phyloP scores from a whole-genome alignment of 2,329 filamentous ascomycete genomes.

The Phoma sp. region DNA sequence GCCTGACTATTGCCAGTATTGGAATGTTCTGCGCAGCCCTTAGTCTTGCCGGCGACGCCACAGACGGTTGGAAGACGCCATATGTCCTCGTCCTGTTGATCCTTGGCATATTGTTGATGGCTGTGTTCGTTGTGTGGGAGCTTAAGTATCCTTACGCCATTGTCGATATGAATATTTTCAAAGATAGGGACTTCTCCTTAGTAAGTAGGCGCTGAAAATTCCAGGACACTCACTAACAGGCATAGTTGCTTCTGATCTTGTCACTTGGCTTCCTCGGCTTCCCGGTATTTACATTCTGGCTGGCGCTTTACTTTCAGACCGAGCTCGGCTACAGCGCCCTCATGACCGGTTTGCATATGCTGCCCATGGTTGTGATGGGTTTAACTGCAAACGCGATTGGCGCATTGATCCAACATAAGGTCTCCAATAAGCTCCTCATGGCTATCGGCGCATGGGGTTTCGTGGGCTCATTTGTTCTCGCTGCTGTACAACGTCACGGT shows the following conservation, averaged over 20 bases:
- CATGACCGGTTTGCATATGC: constrained; percentile 66
- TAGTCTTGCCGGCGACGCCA: constrained; percentile 61
- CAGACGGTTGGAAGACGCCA: constrained; percentile 67
- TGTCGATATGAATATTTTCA: constrained; percentile 64
- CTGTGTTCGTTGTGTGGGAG: constrained; percentile 70
- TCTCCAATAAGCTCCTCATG: constrained; percentile 72
- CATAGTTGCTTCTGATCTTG: constrained; percentile 62
- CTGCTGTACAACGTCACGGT: constrained; percentile 63
- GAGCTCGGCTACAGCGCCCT: constrained; percentile 62
- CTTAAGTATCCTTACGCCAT: constrained; percentile 56
- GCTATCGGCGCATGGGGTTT: constrained; percentile 58
- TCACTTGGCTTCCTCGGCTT: constrained; percentile 71
- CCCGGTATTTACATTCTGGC: constrained; percentile 66
- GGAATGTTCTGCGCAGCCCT: constrained; percentile 70
- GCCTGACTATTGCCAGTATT: constrained; percentile 69
- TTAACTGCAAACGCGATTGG: constrained; percentile 70
- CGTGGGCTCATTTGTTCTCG: constrained; percentile 58
- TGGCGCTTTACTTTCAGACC: constrained; percentile 70
- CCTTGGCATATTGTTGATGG: constrained; percentile 64
- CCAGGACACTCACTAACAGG: background rate
- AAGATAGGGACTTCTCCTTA: constrained; percentile 69
- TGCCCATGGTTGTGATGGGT: constrained; percentile 71
- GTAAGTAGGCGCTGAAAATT: constrained; percentile 41
- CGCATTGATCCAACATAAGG: constrained; percentile 66
- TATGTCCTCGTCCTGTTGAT: constrained; percentile 70